A percentile compares a stretch with the other conserved stretches of the same genome.
phyloP scores from a whole-genome alignment of 2,329 filamentous ascomycete genomes.

The Coniochaeta sp. region DNA sequence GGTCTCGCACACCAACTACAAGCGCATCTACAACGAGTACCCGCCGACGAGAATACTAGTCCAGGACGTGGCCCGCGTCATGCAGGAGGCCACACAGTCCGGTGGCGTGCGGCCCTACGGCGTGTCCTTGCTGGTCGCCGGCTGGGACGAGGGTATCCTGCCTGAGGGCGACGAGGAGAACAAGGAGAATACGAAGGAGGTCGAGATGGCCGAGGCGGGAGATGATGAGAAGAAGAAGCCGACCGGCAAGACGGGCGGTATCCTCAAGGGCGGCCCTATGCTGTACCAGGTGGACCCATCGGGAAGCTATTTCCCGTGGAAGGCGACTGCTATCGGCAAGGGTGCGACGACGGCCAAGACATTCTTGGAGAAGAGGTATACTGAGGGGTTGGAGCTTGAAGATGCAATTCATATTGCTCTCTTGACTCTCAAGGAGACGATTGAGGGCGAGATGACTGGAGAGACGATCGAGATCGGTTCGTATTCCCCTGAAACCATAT shows the following conservation, averaged over 20 bases:
- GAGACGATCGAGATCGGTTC: conserved; percentile 96
- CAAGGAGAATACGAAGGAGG: conserved; percentile 41
- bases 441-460: conserved; percentile 98
- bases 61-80: conserved; percentile 93
- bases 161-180: conserved; percentile 63
- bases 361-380: conserved; percentile 98
- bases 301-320: conserved; percentile 98
- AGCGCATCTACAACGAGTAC: conserved; percentile 99
- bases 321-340: conserved; percentile 98
- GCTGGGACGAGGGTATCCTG: conserved; percentile 95
- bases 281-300: conserved; percentile 99
- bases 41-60: conserved; percentile 99
- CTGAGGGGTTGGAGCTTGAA: conserved; percentile 91
- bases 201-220: conserved; percentile 37
- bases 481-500: conserved; percentile 16
- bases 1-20: conserved; percentile 96
- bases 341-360: conserved; percentile 98
- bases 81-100: conserved; percentile 98
- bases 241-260: conserved; percentile 85
- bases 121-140: conserved; percentile 89
- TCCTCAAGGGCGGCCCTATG: conserved; percentile 92
- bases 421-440: conserved; percentile 96
- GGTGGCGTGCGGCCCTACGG: conserved; percentile 96
- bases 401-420: conserved; percentile 98
- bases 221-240: conserved; percentile 64